phyloP scores from a whole-genome alignment of 148 eudicot species.

The Fallopia convolvulus region DNA sequence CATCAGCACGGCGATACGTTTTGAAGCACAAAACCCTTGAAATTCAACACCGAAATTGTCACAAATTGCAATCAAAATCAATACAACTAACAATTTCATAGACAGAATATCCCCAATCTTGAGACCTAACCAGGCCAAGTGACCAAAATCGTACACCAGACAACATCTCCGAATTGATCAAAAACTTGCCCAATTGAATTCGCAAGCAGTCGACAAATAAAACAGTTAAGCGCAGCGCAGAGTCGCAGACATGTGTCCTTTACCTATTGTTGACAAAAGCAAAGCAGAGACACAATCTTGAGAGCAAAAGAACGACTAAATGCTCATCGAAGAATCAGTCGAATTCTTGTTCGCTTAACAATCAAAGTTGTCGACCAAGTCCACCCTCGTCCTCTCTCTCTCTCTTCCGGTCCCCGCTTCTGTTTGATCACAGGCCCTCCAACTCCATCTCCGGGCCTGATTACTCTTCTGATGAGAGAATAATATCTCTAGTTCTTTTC shows the following conservation, averaged over 20 bases:
- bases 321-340: constrained; percentile 17
- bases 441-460: neutral
- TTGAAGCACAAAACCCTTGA: neutral
- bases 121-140: neutral
- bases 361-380: neutral
- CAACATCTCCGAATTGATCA: constrained; percentile 4
- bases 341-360: neutral
- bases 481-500: constrained; percentile 5
- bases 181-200: neutral
- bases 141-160: neutral
- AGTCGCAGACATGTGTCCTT: neutral
- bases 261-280: constrained; percentile 20
- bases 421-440: constrained; percentile 1
- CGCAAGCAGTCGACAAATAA: neutral
- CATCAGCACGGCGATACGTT: neutral
- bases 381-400: neutral
- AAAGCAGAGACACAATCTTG: constrained; percentile 14
- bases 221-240: neutral
- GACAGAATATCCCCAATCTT: constrained; percentile 2
- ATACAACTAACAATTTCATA: neutral
- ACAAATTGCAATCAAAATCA: neutral
- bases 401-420: neutral
- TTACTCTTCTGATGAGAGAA: neutral
- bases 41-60: constrained; percentile 1
- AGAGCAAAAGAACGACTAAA: neutral